Base-by-base conservation (phyloP, 192 early-diverging fungal species). In the Backusella westeae region DNA sequence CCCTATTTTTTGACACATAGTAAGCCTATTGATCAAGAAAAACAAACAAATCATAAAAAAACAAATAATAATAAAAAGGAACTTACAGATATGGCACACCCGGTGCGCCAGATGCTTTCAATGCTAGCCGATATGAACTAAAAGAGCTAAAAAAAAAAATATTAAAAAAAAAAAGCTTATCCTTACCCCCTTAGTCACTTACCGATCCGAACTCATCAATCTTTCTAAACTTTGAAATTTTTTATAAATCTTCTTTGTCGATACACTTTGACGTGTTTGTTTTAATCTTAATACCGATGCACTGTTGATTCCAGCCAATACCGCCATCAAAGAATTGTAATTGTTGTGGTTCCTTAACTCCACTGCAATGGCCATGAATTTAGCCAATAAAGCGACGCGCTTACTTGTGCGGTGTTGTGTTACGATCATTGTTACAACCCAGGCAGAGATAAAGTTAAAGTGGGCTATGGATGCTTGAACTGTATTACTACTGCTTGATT, bases 31-130 rank as follows among this genome's bases (percentile, higher is more conserved):
- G 4, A 26, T 15, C 29, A 26, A 41, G 19, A 41, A 49, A 49
- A 23, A 6, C 26, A 26, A 32, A 71, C 39, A 39, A 38, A 69
- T 5, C 46, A 49, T 4, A 69, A 69, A 69, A 23, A 23, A 71
- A 32, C 39, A 23, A 71, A 49, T 46, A 71, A 34, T 44, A 44
- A 42, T 44, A 44, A 42, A n/a, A 72, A 46, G 23, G 67, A 1
- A 83, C 81, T 81, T 87, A 94, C 93, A 94, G 78, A 77, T 95
- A 95, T 12, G 93, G 93, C 49, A 95, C 91, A 59, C 89, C 90
- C 9, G 91, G 91, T 34, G 84, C 49, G 32, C 87, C 87, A 56
- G 87, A 87, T 42, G 75, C 79, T 59, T 85, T 84, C 34, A 95
- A 77, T 12, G 92, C 91, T 26, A 82, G n/a, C 3, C 93, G 88